A percentile compares a stretch with the other conserved stretches of the same genome.
phyloP scores from a whole-genome alignment of 345 rosid genomes.

The Rhizophora mangle region DNA sequence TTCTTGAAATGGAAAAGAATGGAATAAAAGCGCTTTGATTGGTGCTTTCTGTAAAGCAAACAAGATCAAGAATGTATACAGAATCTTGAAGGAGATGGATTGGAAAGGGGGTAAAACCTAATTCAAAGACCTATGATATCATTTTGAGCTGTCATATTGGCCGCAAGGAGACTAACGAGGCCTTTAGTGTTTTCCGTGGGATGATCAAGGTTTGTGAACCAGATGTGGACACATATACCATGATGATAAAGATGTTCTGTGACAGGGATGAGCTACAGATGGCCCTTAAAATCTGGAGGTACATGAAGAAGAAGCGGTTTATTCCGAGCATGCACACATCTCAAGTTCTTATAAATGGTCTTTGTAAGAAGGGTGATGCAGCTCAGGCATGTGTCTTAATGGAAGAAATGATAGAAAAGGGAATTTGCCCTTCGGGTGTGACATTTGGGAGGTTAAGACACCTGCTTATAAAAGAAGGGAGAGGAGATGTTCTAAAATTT shows the following conservation, averaged over 20 bases:
- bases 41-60: slow-evolving; percentile 75
- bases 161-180: slow-evolving; percentile 63
- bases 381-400: slow-evolving; percentile 62
- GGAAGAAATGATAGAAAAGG: slow-evolving; percentile 90
- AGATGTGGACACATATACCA: slow-evolving; percentile 84
- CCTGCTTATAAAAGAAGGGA: slow-evolving; percentile 72
- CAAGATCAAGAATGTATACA: slow-evolving; percentile 57
- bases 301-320: slow-evolving; percentile 66
- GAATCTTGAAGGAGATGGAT: slow-evolving; percentile 75
- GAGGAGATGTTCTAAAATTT: slow-evolving; percentile 84
- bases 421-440: slow-evolving; percentile 60
- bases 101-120: slow-evolving; percentile 51
- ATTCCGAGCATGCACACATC: slow-evolving; percentile 86
- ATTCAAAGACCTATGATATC: slow-evolving; percentile 73
- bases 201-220: slow-evolving; percentile 80
- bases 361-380: slow-evolving; percentile 53
- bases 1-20: slow-evolving; percentile 73
- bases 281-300: slow-evolving; percentile 79
- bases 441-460: slow-evolving; percentile 79
- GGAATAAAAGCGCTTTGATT: slow-evolving; percentile 68
- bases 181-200: slow-evolving; percentile 61
- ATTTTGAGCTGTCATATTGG: slow-evolving; percentile 58
- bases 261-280: slow-evolving; percentile 47
- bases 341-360: slow-evolving; percentile 68
- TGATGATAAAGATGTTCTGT: slow-evolving; percentile 95